These are phyloP conservation scores for Aaosphaeria arxii DNA, from an alignment of 2,329 filamentous ascomycete species.

Conservation along the genomic window DNA sequence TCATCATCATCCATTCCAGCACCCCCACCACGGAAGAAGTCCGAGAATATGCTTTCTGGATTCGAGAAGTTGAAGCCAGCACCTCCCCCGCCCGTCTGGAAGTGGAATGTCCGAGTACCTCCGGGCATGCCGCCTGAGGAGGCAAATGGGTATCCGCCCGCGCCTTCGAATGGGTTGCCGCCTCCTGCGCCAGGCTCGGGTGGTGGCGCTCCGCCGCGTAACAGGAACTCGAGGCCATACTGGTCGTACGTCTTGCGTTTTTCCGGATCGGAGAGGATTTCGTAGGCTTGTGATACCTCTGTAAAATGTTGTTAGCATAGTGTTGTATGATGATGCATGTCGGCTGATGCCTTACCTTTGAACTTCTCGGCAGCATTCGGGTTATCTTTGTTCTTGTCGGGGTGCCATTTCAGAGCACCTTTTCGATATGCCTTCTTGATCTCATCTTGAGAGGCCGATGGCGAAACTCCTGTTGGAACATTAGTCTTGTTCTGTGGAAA, in stretches of 20 bases:
- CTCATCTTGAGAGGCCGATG: conserved; percentile 82
- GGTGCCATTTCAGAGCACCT: conserved; percentile 86
- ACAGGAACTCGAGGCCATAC: conserved; percentile 88
- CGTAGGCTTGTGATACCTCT: conserved; percentile 95
- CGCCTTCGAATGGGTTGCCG: conserved; percentile 48
- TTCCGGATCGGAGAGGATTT: conserved; percentile 94
- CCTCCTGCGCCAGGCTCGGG: conserved; percentile 41
- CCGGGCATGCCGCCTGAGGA: conserved; percentile 58
- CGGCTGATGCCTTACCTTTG: conserved; percentile 57
- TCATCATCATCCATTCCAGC: conserved; percentile 54
- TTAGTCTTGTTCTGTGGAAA: conserved; percentile 12
- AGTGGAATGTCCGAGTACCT: conserved; percentile 61
- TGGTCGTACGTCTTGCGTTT: conserved; percentile 96
- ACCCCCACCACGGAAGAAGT: conserved; percentile 68
- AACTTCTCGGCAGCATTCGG: conserved; percentile 86
- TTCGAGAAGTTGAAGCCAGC: conserved; percentile 79
- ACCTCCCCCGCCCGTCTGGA: conserved; percentile 55
- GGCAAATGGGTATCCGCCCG: conserved; percentile 51
- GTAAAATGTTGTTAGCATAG: conserved; percentile 10
- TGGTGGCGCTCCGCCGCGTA: conserved; percentile 73
- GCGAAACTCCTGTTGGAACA: conserved; percentile 57
- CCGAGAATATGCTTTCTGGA: conserved; percentile 78
- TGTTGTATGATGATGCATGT: background rate
- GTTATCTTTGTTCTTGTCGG: conserved; percentile 97
- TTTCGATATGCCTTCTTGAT: conserved; percentile 97